Percentiles rank a stretch among this genome's conserved stretches.
These are phyloP conservation scores for Aphanoascus verrucosus DNA, from an alignment of 2,329 filamentous ascomycete species.

Conservation along the genomic window DNA sequence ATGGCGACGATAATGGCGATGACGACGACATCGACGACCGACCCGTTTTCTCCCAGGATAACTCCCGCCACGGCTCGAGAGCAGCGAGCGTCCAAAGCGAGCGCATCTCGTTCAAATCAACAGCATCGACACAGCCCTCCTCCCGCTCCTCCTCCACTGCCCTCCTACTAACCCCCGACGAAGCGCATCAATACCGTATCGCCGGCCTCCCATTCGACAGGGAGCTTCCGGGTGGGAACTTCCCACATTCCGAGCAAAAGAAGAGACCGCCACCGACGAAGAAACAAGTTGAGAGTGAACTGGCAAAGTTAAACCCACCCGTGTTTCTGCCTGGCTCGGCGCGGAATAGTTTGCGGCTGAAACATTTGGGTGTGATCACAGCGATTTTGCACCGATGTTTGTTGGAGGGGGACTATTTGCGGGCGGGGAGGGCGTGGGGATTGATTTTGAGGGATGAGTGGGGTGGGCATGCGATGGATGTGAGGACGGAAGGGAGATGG, in stretches of 20 bases:
- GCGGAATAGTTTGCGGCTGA: conserved; percentile 30
- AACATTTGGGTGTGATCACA: conserved; percentile 56
- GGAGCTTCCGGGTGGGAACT: conserved; percentile 31
- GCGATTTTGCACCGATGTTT: conserved; percentile 63
- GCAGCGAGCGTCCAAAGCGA: not conserved
- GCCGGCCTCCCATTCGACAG: conserved; percentile 32
- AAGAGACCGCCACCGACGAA: not conserved
- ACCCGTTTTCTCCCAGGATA: no score
- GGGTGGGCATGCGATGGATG: conserved; percentile 50
- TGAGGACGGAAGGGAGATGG: conserved; percentile 63
- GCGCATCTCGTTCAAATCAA: not conserved
- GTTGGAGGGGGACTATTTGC: conserved; percentile 55
- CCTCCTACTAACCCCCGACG: conserved; percentile 30
- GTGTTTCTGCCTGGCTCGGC: conserved; percentile 27
- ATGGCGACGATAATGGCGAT: not conserved
- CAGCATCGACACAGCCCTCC: not conserved
- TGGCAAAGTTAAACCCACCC: conserved; percentile 27
- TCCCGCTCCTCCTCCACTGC: conserved; percentile 17
- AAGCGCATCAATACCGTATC: conserved; percentile 35
- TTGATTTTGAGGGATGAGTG: conserved; percentile 57
- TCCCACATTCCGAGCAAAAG: conserved; percentile 27
- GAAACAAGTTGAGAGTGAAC: conserved; percentile 18
- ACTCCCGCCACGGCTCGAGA: not conserved
- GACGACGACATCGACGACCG: not conserved
- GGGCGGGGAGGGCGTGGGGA: conserved; percentile 64